Evolutionary conservation across 148 eudicot genomes (phyloP).

Genomic region (Silene conica): DNA sequence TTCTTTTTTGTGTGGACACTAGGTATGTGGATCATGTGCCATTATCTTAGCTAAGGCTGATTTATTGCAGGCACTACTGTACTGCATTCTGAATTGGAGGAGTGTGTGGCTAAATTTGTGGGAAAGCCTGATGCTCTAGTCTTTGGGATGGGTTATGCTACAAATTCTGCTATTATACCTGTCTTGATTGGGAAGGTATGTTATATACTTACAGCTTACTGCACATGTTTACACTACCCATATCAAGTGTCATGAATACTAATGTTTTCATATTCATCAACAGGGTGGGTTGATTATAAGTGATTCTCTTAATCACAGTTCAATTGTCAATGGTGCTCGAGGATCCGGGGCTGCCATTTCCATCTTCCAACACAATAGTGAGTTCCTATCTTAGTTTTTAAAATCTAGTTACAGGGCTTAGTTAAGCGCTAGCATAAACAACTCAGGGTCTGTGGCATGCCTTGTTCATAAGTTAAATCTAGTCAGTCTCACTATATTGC

Average conservation of each 20-base stretch:
- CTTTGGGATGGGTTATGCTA: conserved; percentile 92
- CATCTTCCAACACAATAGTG: conserved; percentile 94
- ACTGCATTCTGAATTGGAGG: conserved; percentile 75
- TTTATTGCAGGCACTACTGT: conserved; percentile 60
- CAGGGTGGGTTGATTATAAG: conserved; percentile 96
- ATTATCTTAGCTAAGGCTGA: conserved; percentile 14
- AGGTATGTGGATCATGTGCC: not conserved
- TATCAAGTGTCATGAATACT: not conserved
- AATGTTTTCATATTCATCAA: conserved; percentile 19
- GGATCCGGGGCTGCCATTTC: conserved; percentile 89
- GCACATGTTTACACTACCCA: not conserved
- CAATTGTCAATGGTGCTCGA: conserved; percentile 94
- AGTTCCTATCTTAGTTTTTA: conserved; percentile 23
- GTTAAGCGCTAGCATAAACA: not conserved
- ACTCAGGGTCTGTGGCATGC: not conserved
- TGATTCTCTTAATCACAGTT: conserved; percentile 95
- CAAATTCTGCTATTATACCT: conserved; percentile 93
- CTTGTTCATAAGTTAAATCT: not conserved
- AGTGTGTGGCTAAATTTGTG: conserved; percentile 79
- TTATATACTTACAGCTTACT: not conserved
- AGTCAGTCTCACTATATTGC: too few species aligned
- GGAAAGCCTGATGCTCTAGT: conserved; percentile 84
- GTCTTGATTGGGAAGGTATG: conserved; percentile 81
- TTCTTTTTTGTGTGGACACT: not conserved
- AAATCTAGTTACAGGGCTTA: not conserved